phyloP scores from a whole-genome alignment of 805 yeast genomes.

The Myxozyma monticola region DNA sequence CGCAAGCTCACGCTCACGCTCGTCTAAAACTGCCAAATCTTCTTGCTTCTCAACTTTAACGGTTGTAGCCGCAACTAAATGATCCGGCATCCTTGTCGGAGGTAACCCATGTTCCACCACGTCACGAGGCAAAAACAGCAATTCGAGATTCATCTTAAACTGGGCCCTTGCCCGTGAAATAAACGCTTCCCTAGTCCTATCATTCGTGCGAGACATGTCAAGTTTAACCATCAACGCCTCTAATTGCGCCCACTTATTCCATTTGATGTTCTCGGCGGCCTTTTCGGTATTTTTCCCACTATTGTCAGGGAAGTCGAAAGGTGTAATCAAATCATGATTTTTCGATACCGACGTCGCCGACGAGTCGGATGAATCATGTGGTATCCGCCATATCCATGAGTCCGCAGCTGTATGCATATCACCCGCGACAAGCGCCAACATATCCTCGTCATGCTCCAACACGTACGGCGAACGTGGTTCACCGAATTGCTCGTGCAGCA shows the following conservation, averaged over 20 bases:
- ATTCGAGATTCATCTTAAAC: slow-evolving; percentile 2
- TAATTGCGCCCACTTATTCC: slow-evolving; percentile 19
- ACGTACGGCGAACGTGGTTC: slow-evolving; percentile 3
- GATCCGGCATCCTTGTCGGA: too few species aligned
- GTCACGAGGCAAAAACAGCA: slow-evolving; percentile 3
- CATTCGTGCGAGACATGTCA: slow-evolving; percentile 5
- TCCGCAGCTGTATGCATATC: slow-evolving; percentile 41
- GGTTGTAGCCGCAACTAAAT: not conserved
- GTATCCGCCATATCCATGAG: slow-evolving; percentile 25
- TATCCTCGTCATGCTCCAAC: slow-evolving; percentile 23
- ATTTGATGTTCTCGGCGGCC: slow-evolving; percentile 1
- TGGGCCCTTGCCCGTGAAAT: slow-evolving; percentile 6
- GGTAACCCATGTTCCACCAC: not conserved
- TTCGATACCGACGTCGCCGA: not conserved
- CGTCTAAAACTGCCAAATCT: too few species aligned
- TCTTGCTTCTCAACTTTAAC: not conserved
- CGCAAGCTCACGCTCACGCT: too few species aligned
- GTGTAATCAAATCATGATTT: not conserved
- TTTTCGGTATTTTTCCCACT: not conserved
- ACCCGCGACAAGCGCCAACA: slow-evolving; percentile 41
- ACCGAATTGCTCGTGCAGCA: not conserved
- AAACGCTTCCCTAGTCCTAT: slow-evolving; percentile 10
- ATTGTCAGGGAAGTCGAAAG: not conserved
- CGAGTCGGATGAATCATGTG: not conserved
- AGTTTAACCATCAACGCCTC: slow-evolving; percentile 6